Conservation (phyloP, 1,284 basidiomycete genomes). For the Tilletiopsis washingtonensis region DNA sequence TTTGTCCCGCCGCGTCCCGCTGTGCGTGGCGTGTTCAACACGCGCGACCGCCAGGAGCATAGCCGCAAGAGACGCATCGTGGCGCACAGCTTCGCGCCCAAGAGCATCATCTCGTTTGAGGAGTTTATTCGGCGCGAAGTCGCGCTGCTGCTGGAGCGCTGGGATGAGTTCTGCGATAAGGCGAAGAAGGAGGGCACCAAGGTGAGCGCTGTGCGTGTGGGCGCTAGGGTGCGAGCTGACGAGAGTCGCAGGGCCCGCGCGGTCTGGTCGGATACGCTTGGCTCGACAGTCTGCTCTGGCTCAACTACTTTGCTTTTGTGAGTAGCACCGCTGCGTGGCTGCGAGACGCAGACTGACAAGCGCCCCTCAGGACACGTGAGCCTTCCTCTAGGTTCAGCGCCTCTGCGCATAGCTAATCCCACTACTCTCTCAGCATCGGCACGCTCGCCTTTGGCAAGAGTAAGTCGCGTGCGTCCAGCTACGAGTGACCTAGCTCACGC, state of each 20-base stretch:
- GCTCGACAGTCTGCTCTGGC: constrained; percentile 55
- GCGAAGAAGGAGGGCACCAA: constrained; percentile 15
- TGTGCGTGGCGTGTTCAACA: constrained; percentile 64
- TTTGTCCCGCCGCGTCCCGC: constrained; percentile 52
- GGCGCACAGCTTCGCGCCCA: constrained; percentile 67
- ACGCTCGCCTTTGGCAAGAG: constrained; percentile 40
- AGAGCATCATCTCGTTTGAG: constrained; percentile 34
- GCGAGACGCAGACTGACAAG: no score
- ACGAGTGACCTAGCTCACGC: no score
- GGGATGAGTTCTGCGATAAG: constrained; percentile 35
- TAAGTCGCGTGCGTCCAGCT: neutral
- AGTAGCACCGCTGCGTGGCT: no score
- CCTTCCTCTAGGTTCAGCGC: no score
- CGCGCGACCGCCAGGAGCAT: constrained; percentile 70
- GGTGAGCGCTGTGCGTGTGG: neutral
- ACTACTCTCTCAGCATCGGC: no score
- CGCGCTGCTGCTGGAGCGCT: constrained; percentile 32
- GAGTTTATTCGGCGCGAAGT: constrained; percentile 37
- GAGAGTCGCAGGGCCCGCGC: constrained; percentile 15
- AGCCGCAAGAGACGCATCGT: constrained; percentile 82
- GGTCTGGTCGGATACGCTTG: constrained; percentile 34
- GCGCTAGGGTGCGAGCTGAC: neutral
- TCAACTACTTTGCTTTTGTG: constrained; percentile 71
- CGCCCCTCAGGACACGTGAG: no score
- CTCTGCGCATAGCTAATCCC: no score